Conservation (phyloP, 495 filamentous ascomycete species). For the Bombardia bombarda region DNA sequence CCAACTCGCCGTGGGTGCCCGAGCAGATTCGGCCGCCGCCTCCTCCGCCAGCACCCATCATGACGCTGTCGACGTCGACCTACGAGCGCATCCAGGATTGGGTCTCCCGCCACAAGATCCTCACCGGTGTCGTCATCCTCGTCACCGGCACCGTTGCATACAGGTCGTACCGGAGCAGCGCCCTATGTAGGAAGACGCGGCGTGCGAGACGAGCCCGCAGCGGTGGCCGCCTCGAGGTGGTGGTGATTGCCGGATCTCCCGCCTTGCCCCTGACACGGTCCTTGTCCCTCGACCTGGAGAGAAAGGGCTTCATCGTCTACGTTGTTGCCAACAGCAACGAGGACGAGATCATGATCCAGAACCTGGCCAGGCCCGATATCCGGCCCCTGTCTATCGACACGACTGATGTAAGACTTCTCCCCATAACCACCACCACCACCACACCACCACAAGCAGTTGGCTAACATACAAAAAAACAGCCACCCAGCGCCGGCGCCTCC, state of each 20-base stretch:
- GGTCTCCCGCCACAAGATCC: conserved; percentile 59
- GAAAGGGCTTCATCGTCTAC: conserved; percentile 89
- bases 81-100: conserved; percentile 45
- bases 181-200: conserved; percentile 53
- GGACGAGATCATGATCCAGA: conserved; percentile 73
- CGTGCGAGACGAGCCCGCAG: conserved; percentile 69
- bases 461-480: conserved; percentile 23
- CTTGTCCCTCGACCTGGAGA: conserved; percentile 76
- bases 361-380: conserved; percentile 70
- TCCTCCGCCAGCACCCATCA: conserved; percentile 33
- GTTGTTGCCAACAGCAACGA: conserved; percentile 70
- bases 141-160: conserved; percentile 63
- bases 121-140: conserved; percentile 59
- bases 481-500: conserved; percentile 43
- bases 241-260: conserved; percentile 78
- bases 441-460: conserved; percentile 2
- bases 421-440: conserved; percentile 5
- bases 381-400: conserved; percentile 76
- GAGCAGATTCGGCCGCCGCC: conserved; percentile 54
- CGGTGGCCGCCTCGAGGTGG: conserved; percentile 83
- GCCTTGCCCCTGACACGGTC: conserved; percentile 72
- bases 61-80: conserved; percentile 26
- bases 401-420: conserved; percentile 48
- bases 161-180: conserved; percentile 54
- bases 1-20: conserved; percentile 61